Evolutionary conservation across 768 basidiomycete genomes (phyloP).

Genomic region (Termitomyces sp.): DNA sequence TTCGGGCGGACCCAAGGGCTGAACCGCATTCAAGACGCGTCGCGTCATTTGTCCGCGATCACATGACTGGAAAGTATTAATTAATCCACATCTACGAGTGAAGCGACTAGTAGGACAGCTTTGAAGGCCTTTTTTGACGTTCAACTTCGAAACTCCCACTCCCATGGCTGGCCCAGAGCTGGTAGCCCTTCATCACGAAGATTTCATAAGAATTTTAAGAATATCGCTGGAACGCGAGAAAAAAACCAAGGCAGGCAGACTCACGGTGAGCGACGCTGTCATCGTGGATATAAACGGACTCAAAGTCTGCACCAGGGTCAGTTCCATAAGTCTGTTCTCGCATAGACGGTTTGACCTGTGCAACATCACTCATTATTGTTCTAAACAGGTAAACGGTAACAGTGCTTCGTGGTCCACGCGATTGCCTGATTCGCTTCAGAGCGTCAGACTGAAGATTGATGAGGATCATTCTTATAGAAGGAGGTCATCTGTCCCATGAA

Average conservation of each 20-base stretch:
- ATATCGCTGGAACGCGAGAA: slow-evolving; percentile 2
- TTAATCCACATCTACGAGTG: no score
- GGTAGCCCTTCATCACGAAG: slow-evolving; percentile 7
- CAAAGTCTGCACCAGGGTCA: slow-evolving; percentile 7
- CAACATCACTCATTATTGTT: slow-evolving; percentile 12
- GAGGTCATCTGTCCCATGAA: neutral
- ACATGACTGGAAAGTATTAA: neutral
- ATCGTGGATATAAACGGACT: slow-evolving; percentile 2
- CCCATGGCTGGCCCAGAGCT: neutral
- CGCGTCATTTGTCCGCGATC: neutral
- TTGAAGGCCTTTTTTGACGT: no score
- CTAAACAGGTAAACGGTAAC: slow-evolving; percentile 6
- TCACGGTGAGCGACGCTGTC: slow-evolving; percentile 5
- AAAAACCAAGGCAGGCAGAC: slow-evolving; percentile 9
- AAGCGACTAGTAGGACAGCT: no score
- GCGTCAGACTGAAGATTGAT: slow-evolving; percentile 14
- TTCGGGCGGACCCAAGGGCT: no score
- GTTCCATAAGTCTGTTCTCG: neutral
- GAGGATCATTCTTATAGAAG: neutral
- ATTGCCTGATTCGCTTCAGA: neutral
- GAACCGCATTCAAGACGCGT: neutral
- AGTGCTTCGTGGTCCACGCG: neutral
- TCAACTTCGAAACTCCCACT: neutral
- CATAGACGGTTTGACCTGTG: neutral
- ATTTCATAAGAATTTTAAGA: slow-evolving; percentile 12